Evolutionary conservation across 179 eudicot genomes (phyloP).

Genomic region (Monotropa hypopitys): DNA sequence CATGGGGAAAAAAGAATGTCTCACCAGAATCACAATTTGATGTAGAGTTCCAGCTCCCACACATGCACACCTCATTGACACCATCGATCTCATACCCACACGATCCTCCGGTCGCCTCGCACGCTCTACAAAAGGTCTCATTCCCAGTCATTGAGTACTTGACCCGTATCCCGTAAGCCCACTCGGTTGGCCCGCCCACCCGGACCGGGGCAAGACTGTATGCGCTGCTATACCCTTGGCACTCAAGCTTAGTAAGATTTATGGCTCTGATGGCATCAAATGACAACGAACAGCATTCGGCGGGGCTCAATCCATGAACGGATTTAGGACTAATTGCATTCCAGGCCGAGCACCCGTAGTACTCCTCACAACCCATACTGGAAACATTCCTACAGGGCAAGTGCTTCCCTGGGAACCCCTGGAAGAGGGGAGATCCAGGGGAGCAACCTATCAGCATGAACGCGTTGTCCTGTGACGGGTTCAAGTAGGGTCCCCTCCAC

Average conservation of each 20-base stretch:
- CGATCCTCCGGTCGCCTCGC: slow-evolving; percentile 80
- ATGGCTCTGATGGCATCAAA: slow-evolving; percentile 51
- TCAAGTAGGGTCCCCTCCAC: slow-evolving; percentile 48
- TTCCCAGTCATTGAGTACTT: slow-evolving; percentile 56
- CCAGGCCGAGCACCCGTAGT: slow-evolving; percentile 83
- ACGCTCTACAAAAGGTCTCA: slow-evolving; percentile 51
- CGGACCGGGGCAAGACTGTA: slow-evolving; percentile 63
- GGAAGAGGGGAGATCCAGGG: slow-evolving; percentile 52
- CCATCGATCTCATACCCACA: slow-evolving; percentile 52
- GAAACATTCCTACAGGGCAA: slow-evolving; percentile 67
- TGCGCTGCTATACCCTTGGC: slow-evolving; percentile 92
- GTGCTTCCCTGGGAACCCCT: slow-evolving; percentile 67
- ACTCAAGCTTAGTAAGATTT: slow-evolving; percentile 58
- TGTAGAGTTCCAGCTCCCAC: slow-evolving; percentile 74
- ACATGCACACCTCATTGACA: slow-evolving; percentile 48
- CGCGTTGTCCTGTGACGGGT: slow-evolving; percentile 62
- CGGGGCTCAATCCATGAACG: slow-evolving; percentile 52
- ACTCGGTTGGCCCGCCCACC: slow-evolving; percentile 48
- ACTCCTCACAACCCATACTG: slow-evolving; percentile 86
- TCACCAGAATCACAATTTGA: slow-evolving; percentile 67
- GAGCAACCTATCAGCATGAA: slow-evolving; percentile 78
- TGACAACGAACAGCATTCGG: slow-evolving; percentile 61
- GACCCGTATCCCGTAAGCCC: slow-evolving; percentile 91
- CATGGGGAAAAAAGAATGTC: neutral
- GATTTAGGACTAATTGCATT: slow-evolving; percentile 32